A percentile compares a stretch with the other conserved stretches of the same genome.
Evolutionary conservation across 352 stramenopile species (phyloP).

Genomic region (Phytophthora sp.): DNA sequence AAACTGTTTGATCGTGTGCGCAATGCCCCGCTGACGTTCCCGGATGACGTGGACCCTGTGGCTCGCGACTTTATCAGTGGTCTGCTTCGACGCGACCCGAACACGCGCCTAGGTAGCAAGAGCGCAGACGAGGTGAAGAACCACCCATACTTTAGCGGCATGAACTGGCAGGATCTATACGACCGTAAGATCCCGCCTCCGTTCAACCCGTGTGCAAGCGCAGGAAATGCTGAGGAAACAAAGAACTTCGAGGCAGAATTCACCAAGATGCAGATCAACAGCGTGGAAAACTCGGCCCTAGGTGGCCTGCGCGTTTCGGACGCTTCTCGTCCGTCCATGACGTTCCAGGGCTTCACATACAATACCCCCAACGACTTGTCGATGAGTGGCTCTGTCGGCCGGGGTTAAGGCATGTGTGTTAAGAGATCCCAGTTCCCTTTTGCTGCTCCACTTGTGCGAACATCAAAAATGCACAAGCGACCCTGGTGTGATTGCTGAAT

Average conservation of each 20-base stretch:
- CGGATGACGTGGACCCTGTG: conserved; percentile 75
- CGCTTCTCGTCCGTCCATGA: conserved; percentile 84
- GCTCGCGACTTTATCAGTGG: conserved; percentile 85
- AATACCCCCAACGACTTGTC: conserved; percentile 89
- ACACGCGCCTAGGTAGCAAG: conserved; percentile 76
- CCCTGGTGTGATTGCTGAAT: conserved; percentile 20
- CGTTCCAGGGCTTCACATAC: conserved; percentile 91
- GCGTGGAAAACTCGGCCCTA: conserved; percentile 74
- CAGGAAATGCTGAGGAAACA: conserved; percentile 70
- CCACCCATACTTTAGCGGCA: conserved; percentile 83
- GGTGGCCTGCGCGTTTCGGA: conserved; percentile 73
- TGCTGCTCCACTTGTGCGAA: conserved; percentile 9
- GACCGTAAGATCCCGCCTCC: conserved; percentile 83
- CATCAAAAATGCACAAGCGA: conserved; percentile 18
- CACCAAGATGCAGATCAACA: conserved; percentile 91
- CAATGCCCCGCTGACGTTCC: conserved; percentile 88
- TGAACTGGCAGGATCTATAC: conserved; percentile 87
- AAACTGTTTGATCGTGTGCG: conserved; percentile 93
- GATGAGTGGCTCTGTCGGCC: conserved; percentile 73
- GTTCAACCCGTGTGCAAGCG: conserved; percentile 84
- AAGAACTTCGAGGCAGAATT: conserved; percentile 93
- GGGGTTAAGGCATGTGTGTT: conserved; percentile 42
- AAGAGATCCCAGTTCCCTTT: conserved; percentile 14
- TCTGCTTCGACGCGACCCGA: conserved; percentile 82
- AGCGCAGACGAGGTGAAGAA: conserved; percentile 86